phyloP scores from a whole-genome alignment of 1,284 basidiomycete genomes.

The Pseudomicrostroma phylloplanum region DNA sequence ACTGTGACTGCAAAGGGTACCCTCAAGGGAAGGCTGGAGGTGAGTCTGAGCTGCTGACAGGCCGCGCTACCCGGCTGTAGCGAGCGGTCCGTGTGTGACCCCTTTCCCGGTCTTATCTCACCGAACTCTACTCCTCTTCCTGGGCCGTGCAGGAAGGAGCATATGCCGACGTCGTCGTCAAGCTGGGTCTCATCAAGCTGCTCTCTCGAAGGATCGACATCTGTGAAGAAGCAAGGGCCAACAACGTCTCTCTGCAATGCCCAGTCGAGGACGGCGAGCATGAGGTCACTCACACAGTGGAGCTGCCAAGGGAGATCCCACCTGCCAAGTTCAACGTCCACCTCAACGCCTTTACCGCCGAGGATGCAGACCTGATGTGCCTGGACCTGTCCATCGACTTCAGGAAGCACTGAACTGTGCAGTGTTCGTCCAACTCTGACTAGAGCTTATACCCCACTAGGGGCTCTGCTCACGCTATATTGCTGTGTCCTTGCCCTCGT shows the following conservation, averaged over 20 bases:
- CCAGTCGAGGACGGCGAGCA: conserved; percentile 39
- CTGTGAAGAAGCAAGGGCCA: conserved; percentile 37
- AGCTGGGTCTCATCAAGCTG: conserved; percentile 42
- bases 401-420: conserved; percentile 6
- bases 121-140: not conserved
- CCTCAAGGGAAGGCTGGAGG: conserved; percentile 29
- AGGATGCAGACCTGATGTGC: conserved; percentile 74
- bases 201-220: conserved; percentile 40
- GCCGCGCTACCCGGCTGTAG: not conserved
- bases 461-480: no score
- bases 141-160: conserved; percentile 27
- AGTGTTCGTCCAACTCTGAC: no score
- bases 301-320: conserved; percentile 42
- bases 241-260: conserved; percentile 44
- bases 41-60: conserved; percentile 19
- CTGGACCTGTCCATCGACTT: conserved; percentile 65
- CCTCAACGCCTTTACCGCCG: conserved; percentile 67
- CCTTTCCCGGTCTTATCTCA: not conserved
- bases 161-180: conserved; percentile 42
- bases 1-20: conserved; percentile 40
- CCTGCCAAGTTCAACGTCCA: conserved; percentile 74
- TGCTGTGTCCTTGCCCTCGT: no score
- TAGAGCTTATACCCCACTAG: no score
- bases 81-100: not conserved
- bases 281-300: conserved; percentile 41